Evolutionary conservation across 176 grass and related monocot genomes (phyloP).

Genomic region (Hordeum marinum): DNA sequence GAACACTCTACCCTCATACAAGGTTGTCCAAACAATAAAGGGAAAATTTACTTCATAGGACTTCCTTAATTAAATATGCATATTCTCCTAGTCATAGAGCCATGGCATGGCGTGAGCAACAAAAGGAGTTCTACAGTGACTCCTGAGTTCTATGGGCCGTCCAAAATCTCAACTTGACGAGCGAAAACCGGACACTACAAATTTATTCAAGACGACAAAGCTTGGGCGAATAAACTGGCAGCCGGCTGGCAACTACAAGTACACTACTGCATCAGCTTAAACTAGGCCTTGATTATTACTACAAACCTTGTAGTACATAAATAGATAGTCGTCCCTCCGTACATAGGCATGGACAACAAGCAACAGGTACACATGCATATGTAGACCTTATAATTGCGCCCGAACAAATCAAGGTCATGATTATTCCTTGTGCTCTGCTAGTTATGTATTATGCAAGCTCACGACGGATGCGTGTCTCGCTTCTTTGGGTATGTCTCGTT

Average conservation of each 20-base stretch:
- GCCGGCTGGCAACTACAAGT: neutral
- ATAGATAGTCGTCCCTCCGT: neutral
- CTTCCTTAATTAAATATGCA: too few relatives aligned
- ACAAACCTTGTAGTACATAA: neutral
- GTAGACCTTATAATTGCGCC: neutral
- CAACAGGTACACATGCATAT: neutral
- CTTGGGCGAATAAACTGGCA: too few relatives aligned
- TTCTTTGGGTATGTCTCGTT: neutral
- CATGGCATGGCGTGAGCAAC: too few relatives aligned
- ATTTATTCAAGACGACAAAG: neutral
- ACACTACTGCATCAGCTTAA: neutral
- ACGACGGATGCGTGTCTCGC: neutral
- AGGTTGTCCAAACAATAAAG: neutral
- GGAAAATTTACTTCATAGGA: neutral
- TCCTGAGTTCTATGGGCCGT: too few relatives aligned
- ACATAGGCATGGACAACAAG: neutral
- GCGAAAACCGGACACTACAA: neutral
- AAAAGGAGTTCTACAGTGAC: too few relatives aligned
- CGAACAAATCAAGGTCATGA: neutral
- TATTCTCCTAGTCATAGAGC: too few relatives aligned
- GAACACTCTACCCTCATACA: neutral
- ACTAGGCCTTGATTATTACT: neutral
- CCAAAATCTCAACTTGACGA: neutral
- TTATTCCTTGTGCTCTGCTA: neutral
- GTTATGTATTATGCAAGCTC: neutral